Evolutionary conservation across 2,329 filamentous ascomycete genomes (phyloP), one percentile per base, ranked within the genome.

Genomic region (Trichoderma atroviride): DNA sequence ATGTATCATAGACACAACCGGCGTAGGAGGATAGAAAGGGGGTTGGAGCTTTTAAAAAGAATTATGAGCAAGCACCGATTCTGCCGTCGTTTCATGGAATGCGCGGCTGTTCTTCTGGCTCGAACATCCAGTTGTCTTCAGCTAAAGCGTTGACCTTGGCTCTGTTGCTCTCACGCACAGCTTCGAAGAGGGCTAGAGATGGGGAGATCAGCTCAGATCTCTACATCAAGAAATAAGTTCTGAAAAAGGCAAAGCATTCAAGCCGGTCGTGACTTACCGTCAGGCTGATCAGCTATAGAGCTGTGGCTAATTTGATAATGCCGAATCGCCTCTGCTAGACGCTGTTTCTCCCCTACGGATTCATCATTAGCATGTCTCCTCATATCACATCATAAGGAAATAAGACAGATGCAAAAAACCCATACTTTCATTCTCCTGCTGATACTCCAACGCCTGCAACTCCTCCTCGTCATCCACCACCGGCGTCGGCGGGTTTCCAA

Each of bases 121-220:
- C 92, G 80, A 92, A 97, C 90, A 97, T 96, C 94, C 94, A 97
- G 75, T 90, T 92, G 76, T 97, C 94, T 62, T 96, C 92, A 27
- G 92, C 87, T 61, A 97, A 81, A 16, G 90, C 88, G 19, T 88
- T 86, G 2, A 94, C 91, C 77, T 93, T 93, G 70, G 88, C 88
- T 73, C 88, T 85, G 67, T 96, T 82, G 77, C 90, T 94, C 40
- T 88, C 86, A 72, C 88, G 87, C 59, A 94, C 86, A 27, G 88
- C 86, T 72, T 91, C 88, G 31, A 93, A 83, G 4, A 94, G 84
- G 78, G 94, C 92, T 89, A 70, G 27, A n/a, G 60, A 31, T 19
- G 13, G 27, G 19, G 6, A 56, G 47, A 16, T 11, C 16, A 22
- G 37, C 33, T 22, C 6, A 14, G 5, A 11, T 5, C 9, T 24